phyloP scores from a whole-genome alignment of 1,139 yeast species.

The Groenewaldozyma sp. region DNA sequence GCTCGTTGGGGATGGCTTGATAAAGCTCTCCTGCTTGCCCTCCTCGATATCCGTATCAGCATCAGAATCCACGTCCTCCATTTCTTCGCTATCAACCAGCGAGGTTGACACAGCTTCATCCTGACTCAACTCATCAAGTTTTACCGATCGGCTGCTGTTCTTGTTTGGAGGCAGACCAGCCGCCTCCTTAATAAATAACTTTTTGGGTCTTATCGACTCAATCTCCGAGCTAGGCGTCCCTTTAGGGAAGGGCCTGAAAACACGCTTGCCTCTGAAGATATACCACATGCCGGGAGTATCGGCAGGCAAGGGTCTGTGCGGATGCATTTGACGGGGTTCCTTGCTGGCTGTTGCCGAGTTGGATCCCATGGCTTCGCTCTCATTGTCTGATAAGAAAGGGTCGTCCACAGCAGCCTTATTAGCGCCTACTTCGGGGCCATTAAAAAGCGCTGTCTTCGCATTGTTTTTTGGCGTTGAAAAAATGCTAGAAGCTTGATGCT shows the following conservation, averaged over 20 bases:
- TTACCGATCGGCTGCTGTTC: background rate
- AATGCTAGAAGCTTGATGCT: slow-evolving; percentile 9
- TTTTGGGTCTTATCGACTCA: slow-evolving; percentile 14
- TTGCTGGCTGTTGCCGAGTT: no score
- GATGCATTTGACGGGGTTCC: slow-evolving; percentile 16
- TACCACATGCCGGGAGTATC: slow-evolving; percentile 31
- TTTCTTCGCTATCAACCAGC: background rate
- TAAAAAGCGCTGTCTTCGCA: slow-evolving; percentile 1
- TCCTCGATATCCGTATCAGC: slow-evolving; percentile 22
- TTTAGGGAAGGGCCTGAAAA: slow-evolving; percentile 30
- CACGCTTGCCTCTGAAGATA: slow-evolving; percentile 32
- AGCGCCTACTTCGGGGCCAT: background rate
- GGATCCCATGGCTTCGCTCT: slow-evolving; percentile 3
- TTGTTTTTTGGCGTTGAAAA: background rate
- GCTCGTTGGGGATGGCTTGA: background rate
- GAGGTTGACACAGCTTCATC: background rate
- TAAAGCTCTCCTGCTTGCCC: slow-evolving; percentile 5
- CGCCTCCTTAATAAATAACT: slow-evolving; percentile 14
- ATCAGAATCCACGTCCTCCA: slow-evolving; percentile 9
- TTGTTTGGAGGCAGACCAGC: background rate
- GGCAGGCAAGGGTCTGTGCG: slow-evolving; percentile 18
- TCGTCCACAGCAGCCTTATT: slow-evolving; percentile 7
- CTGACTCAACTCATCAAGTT: no score
- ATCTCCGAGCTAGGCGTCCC: slow-evolving; percentile 15
- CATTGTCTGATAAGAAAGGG: slow-evolving; percentile 9